These are phyloP conservation scores for Rhododendron henanense DNA, from an alignment of 148 eudicot genomes.

Conservation along the genomic window DNA sequence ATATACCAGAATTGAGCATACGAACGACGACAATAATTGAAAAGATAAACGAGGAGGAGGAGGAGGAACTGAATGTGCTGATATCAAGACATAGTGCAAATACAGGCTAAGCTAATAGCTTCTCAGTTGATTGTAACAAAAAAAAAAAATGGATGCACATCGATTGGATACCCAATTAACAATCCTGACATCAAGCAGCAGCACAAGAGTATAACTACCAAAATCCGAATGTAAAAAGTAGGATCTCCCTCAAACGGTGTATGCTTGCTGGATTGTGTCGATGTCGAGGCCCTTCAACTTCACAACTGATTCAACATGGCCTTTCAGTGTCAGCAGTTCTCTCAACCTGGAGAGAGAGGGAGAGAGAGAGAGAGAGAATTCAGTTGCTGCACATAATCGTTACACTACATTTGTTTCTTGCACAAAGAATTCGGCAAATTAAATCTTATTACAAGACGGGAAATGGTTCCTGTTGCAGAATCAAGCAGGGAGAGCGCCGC, in stretches of 20 bases:
- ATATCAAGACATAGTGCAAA: neutral
- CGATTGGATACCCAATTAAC: neutral
- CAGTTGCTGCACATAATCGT: neutral
- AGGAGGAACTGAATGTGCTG: neutral
- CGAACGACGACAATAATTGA: neutral
- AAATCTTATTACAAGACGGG: neutral
- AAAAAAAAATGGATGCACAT: neutral
- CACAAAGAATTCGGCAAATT: neutral
- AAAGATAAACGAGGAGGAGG: neutral
- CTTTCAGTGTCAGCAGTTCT: constrained; percentile 58
- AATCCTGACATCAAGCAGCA: neutral
- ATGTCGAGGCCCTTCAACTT: constrained; percentile 62
- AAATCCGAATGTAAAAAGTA: neutral
- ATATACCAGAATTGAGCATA: neutral
- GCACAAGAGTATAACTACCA: neutral
- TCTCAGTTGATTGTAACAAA: neutral
- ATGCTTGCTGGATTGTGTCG: constrained; percentile 55
- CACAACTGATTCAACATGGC: constrained; percentile 60
- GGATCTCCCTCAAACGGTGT: constrained; percentile 44
- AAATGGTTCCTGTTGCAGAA: neutral
- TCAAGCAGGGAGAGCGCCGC: neutral
- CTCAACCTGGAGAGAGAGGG: constrained; percentile 35
- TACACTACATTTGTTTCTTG: neutral
- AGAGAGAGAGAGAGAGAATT: neutral
- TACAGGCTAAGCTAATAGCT: neutral